Percentiles rank a stretch among this genome's conserved stretches.
These are phyloP conservation scores for Penicillium longicatenatum DNA, from an alignment of 495 filamentous ascomycete species.

Conservation along the genomic window DNA sequence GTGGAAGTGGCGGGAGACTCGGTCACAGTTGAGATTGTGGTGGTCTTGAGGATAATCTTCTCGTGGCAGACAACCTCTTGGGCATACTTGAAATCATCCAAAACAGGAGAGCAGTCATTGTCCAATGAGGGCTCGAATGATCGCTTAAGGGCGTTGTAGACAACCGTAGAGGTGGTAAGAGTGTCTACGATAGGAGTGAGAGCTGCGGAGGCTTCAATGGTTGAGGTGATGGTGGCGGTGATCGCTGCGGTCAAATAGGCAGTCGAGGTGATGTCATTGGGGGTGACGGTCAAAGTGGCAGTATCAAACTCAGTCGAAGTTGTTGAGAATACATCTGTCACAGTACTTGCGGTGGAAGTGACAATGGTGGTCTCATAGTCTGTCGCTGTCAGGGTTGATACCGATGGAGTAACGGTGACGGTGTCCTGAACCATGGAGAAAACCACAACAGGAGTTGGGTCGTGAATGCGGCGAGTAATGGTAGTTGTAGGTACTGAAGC, in stretches of 20 bases:
- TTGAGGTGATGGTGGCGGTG: constrained; percentile 5
- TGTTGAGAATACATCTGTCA: constrained; percentile 11
- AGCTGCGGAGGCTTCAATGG: not conserved
- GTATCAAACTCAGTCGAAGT: constrained; percentile 13
- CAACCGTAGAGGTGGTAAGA: not conserved
- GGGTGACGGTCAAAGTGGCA: not conserved
- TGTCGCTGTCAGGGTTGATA: constrained; percentile 2
- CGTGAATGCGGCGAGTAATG: constrained; percentile 2
- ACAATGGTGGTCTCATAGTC: constrained; percentile 11
- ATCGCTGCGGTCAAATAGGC: not conserved
- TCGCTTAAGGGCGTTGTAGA: not conserved
- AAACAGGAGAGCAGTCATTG: not conserved
- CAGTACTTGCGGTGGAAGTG: constrained; percentile 1
- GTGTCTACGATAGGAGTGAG: constrained; percentile 10
- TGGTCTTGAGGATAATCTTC: constrained; percentile 8
- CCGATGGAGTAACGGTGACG: constrained; percentile 3
- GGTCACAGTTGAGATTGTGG: constrained; percentile 4
- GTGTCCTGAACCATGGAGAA: constrained; percentile 6
- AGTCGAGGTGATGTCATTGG: constrained; percentile 1
- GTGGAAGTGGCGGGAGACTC: constrained; percentile 6
- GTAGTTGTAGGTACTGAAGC: constrained; percentile 8
- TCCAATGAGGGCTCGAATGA: not conserved
- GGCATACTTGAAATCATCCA: constrained; percentile 10
- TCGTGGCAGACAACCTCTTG: constrained; percentile 10
- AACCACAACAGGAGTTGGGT: constrained; percentile 6